Percentiles rank a stretch among this genome's conserved stretches.
phyloP scores from a whole-genome alignment of 2,329 filamentous ascomycete species.

The Mycosphaerella sp. region DNA sequence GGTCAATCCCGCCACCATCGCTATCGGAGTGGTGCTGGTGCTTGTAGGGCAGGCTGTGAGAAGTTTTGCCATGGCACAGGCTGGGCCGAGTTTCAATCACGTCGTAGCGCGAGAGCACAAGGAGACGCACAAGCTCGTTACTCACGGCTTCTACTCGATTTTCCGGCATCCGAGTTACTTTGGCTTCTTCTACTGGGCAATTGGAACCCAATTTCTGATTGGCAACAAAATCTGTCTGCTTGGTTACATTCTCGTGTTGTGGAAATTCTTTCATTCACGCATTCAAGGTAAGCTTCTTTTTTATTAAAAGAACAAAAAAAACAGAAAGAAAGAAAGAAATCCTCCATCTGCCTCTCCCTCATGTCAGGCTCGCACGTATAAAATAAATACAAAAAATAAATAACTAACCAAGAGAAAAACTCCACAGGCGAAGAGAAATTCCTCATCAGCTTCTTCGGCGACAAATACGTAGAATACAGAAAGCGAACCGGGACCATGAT shows the following conservation, averaged over 20 bases:
- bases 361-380: constrained; percentile 2
- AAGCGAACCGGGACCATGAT: constrained; percentile 68
- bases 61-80: constrained; percentile 80
- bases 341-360: too few species aligned
- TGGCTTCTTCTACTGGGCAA: constrained; percentile 96
- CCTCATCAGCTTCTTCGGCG: constrained; percentile 73
- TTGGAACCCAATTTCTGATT: constrained; percentile 87
- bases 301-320: too few species aligned
- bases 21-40: constrained; percentile 58
- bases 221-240: constrained; percentile 76
- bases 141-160: constrained; percentile 66
- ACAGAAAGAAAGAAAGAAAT: too few species aligned
- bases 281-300: constrained; percentile 50
- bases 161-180: constrained; percentile 91
- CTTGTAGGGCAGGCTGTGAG: constrained; percentile 66
- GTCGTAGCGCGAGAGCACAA: constrained; percentile 64
- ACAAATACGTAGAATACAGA: constrained; percentile 71
- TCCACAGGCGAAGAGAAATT: constrained; percentile 65
- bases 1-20: constrained; percentile 47
- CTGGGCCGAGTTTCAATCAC: constrained; percentile 85
- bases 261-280: constrained; percentile 72
- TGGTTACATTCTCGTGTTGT: constrained; percentile 68
- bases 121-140: constrained; percentile 73
- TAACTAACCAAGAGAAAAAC: not conserved
- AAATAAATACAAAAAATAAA: too few species aligned